Conservation (phyloP, 306 rosid genomes). For the Luffa acutangula region DNA sequence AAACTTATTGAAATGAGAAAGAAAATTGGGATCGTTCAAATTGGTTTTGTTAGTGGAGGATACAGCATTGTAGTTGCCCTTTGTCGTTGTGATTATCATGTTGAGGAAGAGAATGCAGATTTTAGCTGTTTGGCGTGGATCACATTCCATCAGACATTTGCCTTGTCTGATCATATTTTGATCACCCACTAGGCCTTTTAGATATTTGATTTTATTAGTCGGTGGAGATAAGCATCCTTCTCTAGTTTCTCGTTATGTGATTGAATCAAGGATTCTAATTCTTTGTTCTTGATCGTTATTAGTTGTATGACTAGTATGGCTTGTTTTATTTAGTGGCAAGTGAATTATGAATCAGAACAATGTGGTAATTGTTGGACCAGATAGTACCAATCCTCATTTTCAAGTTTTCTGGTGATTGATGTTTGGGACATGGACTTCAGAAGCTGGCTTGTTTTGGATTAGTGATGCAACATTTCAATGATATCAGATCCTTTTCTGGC, state of each 20-base stretch:
- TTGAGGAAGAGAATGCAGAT: background rate
- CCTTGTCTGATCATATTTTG: background rate
- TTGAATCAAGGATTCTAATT: background rate
- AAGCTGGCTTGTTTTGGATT: background rate
- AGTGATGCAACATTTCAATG: background rate
- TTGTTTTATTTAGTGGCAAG: background rate
- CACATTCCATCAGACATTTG: background rate
- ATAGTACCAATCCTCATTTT: background rate
- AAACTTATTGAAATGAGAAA: background rate
- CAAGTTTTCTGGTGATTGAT: background rate
- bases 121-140: conserved; percentile 2
- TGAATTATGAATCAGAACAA: background rate
- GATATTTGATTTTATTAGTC: background rate
- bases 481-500: background rate
- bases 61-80: background rate
- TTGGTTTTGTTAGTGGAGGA: background rate
- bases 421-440: background rate
- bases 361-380: background rate
- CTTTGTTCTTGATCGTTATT: background rate
- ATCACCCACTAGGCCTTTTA: background rate
- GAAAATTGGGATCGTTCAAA: background rate
- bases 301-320: background rate
- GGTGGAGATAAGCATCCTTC: background rate
- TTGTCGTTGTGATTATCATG: background rate
- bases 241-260: background rate